Percentiles rank a stretch among this genome's conserved stretches.
These are phyloP conservation scores for Grosmannia huntii DNA, from an alignment of 2,329 filamentous ascomycete genomes.

Conservation along the genomic window DNA sequence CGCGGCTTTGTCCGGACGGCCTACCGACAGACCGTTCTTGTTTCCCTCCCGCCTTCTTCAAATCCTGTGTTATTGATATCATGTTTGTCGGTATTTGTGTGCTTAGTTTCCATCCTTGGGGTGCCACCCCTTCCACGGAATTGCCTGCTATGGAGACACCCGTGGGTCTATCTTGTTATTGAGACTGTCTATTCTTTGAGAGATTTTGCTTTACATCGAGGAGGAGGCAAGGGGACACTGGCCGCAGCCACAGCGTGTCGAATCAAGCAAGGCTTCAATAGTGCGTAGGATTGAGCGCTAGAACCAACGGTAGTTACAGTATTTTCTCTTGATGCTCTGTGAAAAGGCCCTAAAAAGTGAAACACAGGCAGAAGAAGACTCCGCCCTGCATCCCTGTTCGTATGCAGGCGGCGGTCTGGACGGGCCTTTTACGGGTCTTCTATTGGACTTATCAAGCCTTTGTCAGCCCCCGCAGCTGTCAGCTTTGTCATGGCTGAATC, in stretches of 20 bases:
- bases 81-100: not conserved
- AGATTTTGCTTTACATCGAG: not conserved
- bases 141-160: not conserved
- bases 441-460: not conserved
- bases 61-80: not conserved
- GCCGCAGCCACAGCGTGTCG: not conserved
- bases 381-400: not conserved
- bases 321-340: not conserved
- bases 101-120: not conserved
- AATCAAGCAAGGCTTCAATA: not conserved
- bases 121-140: not conserved
- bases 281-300: not conserved
- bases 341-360: not conserved
- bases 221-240: not conserved
- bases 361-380: not conserved
- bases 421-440: no score
- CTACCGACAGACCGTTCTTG: not conserved
- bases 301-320: not conserved
- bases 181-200: not conserved
- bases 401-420: not conserved
- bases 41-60: not conserved
- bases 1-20: not conserved
- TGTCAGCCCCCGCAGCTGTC: not conserved
- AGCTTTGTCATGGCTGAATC: conserved; percentile 13
- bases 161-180: not conserved